Conservation (phyloP, 345 rosid species). For the Citrus hindsii region DNA sequence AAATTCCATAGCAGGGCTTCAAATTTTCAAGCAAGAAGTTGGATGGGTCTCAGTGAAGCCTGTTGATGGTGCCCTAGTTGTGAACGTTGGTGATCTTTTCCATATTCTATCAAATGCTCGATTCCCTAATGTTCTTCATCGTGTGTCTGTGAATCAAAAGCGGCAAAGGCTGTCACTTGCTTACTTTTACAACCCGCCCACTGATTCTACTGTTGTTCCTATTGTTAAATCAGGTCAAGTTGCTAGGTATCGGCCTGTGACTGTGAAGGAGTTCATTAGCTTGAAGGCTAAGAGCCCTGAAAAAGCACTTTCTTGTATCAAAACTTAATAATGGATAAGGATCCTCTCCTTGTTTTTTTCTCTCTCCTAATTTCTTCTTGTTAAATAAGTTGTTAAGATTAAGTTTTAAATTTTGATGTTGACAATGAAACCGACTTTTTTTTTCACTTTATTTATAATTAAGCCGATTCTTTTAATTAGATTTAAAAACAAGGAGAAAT, state of each 20-base stretch:
- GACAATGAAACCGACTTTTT: fast-evolving
- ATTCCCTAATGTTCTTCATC: conserved; percentile 60
- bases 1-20: conserved; percentile 48
- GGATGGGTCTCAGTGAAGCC: conserved; percentile 74
- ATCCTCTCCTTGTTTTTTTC: too few relatives aligned
- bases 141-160: conserved; percentile 50
- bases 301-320: conserved; percentile 53
- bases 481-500: too few relatives aligned
- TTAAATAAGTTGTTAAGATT: too few relatives aligned
- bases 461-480: too few relatives aligned
- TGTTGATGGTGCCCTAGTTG: conserved; percentile 53
- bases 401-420: too few relatives aligned
- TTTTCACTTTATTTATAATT: too few relatives aligned
- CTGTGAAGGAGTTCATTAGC: conserved; percentile 46
- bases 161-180: conserved; percentile 63
- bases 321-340: conserved; percentile 4
- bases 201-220: conserved; percentile 45
- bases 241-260: conserved; percentile 47
- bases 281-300: conserved; percentile 53
- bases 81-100: conserved; percentile 80
- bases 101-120: conserved; percentile 65
- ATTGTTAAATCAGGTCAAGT: conserved; percentile 23
- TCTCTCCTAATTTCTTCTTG: too few relatives aligned
- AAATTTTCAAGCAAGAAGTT: conserved; percentile 45
- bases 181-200: conserved; percentile 52